A percentile compares a stretch with the other conserved stretches of the same genome.
phyloP scores from a whole-genome alignment of 345 rosid species.

The Turritis glabra region DNA sequence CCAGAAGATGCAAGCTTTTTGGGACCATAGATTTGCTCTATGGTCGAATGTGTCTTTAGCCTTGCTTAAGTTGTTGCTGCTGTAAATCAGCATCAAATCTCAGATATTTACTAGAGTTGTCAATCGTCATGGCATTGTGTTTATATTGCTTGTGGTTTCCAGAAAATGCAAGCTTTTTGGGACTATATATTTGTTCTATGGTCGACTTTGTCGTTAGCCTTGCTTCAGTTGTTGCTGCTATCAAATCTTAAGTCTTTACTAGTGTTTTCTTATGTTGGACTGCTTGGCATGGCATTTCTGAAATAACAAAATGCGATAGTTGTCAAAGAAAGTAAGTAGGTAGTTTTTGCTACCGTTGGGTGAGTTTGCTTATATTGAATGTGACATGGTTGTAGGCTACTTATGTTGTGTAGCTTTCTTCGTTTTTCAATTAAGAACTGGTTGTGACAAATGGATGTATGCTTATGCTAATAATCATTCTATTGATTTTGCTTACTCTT shows the following conservation, averaged over 20 bases:
- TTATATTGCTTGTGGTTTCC: too few relatives aligned
- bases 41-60: background rate
- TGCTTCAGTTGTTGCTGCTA: background rate
- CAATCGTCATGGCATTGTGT: too few relatives aligned
- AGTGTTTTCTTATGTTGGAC: background rate
- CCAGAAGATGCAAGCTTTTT: background rate
- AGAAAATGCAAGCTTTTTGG: too few relatives aligned
- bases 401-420: background rate
- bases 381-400: background rate
- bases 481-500: background rate
- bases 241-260: background rate
- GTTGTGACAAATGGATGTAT: background rate
- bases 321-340: background rate
- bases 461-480: background rate
- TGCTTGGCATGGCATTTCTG: background rate
- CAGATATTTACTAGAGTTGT: too few relatives aligned
- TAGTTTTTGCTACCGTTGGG: background rate
- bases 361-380: background rate
- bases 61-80: too few relatives aligned
- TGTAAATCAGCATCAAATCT: too few relatives aligned
- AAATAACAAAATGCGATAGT: background rate
- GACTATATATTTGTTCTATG: too few relatives aligned
- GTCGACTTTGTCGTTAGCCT: background rate
- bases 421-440: background rate
- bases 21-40: background rate